Conservation (phyloP, 2,329 filamentous ascomycete species). For the Aspergillus spinulosporus region DNA sequence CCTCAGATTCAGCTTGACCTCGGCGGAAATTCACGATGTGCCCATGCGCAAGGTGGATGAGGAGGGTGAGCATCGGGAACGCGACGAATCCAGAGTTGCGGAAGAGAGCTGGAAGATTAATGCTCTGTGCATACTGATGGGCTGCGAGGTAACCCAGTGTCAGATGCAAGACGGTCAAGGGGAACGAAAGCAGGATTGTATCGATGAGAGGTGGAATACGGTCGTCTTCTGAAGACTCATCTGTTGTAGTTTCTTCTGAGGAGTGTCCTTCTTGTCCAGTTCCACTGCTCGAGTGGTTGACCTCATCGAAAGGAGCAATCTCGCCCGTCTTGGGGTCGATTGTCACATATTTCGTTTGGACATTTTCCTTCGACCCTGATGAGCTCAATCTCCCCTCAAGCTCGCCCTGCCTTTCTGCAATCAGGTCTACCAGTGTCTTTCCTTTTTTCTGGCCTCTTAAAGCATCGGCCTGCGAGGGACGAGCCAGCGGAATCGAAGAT, state of each 20-base stretch:
- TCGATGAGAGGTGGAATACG: constrained; percentile 43
- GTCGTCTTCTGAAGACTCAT: constrained; percentile 13
- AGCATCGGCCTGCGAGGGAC: constrained; percentile 21
- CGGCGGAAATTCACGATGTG: constrained; percentile 41
- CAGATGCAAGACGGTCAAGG: constrained; percentile 46
- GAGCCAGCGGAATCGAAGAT: constrained; percentile 37
- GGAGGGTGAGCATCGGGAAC: constrained; percentile 44
- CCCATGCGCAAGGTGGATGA: constrained; percentile 48
- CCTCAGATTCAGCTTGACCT: constrained; percentile 12
- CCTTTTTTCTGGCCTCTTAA: constrained; percentile 21
- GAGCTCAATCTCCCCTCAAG: constrained; percentile 23
- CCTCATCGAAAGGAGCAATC: constrained; percentile 27
- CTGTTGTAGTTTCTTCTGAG: neutral
- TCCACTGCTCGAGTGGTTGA: constrained; percentile 20
- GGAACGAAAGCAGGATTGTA: constrained; percentile 45
- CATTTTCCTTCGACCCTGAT: constrained; percentile 4
- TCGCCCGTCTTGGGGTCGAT: constrained; percentile 30
- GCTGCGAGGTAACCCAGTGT: constrained; percentile 49
- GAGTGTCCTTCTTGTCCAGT: neutral
- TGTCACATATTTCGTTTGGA: constrained; percentile 35
- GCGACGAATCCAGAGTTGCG: constrained; percentile 40
- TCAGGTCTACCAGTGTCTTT: constrained; percentile 48
- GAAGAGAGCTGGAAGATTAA: constrained; percentile 32
- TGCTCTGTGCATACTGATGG: constrained; percentile 48
- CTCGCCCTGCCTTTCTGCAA: constrained; percentile 44